phyloP scores from a whole-genome alignment of 2,329 filamentous ascomycete genomes.

The Orbilia ellipsospora region DNA sequence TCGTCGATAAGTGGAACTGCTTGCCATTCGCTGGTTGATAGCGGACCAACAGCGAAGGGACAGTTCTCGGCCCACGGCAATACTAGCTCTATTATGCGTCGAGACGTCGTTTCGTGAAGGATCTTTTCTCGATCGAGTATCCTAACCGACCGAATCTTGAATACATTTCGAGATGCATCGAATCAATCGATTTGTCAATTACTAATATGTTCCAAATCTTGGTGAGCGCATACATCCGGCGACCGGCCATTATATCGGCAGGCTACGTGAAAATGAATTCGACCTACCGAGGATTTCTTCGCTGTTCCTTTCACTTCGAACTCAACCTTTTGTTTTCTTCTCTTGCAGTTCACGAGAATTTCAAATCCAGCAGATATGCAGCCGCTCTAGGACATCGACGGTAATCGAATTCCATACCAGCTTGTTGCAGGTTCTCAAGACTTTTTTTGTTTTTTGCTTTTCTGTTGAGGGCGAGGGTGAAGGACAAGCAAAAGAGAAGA shows the following conservation, averaged over 20 bases:
- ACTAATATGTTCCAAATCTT: background rate
- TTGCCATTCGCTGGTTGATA: background rate
- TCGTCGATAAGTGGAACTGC: background rate
- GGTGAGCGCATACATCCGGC: background rate
- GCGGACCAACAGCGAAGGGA: constrained; percentile 29
- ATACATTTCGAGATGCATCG: background rate
- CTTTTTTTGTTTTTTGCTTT: constrained; percentile 27
- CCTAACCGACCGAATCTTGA: constrained; percentile 33
- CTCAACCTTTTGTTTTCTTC: constrained; percentile 3
- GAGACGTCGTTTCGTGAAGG: constrained; percentile 38
- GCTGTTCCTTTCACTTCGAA: constrained; percentile 2
- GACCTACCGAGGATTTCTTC: background rate
- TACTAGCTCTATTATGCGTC: constrained; percentile 20
- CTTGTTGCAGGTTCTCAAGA: constrained; percentile 13
- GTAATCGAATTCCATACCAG: constrained; percentile 55
- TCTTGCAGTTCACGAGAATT: constrained; percentile 26
- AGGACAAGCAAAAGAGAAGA: constrained; percentile 8
- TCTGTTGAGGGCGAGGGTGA: constrained; percentile 25
- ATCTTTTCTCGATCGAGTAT: constrained; percentile 40
- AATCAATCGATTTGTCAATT: constrained; percentile 8
- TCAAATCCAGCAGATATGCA: constrained; percentile 48
- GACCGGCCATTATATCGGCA: background rate
- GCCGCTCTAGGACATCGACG: constrained; percentile 42
- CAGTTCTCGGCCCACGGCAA: constrained; percentile 43
- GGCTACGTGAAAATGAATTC: too few relatives aligned